Evolutionary conservation across 2,329 filamentous ascomycete species (phyloP).

Genomic region (Talaromyces sp.): DNA sequence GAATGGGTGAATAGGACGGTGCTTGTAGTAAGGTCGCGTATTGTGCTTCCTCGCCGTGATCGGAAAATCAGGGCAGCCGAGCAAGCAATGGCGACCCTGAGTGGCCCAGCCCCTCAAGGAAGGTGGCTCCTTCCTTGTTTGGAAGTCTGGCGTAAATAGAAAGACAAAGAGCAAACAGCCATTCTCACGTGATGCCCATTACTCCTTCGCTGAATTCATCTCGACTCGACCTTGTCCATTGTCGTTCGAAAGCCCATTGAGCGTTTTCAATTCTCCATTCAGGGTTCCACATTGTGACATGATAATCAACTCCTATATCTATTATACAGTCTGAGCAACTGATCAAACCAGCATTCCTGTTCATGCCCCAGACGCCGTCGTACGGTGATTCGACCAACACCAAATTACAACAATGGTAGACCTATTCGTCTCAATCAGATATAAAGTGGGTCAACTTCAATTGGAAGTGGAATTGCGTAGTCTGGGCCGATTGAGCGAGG

Average conservation of each 20-base stretch:
- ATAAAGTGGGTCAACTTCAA: slow-evolving; percentile 27
- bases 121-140: slow-evolving; percentile 7
- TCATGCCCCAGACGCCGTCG: neutral
- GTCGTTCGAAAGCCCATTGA: neutral
- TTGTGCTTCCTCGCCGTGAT: neutral
- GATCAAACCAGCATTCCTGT: neutral
- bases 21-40: neutral
- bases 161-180: neutral
- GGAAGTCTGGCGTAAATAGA: neutral
- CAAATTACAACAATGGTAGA: neutral
- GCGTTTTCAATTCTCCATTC: neutral
- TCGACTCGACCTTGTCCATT: neutral
- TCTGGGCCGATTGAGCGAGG: slow-evolving; percentile 20
- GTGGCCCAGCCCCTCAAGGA: neutral
- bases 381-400: neutral
- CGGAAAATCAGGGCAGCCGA: neutral
- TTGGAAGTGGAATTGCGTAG: slow-evolving; percentile 8
- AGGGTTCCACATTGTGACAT: neutral
- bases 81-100: neutral
- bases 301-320: neutral
- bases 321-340: neutral
- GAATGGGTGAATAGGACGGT: neutral
- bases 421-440: neutral
- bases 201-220: neutral
- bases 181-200: neutral